These are phyloP conservation scores for Suillus subalutaceus DNA, from an alignment of 768 basidiomycete species.

Conservation along the genomic window DNA sequence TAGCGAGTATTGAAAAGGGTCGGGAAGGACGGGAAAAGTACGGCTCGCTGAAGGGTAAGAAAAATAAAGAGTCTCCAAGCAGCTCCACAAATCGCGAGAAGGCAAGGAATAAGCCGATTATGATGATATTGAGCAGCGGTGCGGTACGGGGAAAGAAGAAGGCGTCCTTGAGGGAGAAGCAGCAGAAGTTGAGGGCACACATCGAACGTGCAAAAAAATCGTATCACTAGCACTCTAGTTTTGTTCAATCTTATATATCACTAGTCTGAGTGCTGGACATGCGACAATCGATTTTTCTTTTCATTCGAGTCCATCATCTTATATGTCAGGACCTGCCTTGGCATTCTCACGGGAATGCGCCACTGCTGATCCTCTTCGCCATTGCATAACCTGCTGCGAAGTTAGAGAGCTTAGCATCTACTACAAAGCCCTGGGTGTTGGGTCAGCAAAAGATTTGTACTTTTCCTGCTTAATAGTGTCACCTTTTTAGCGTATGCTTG, in stretches of 20 bases:
- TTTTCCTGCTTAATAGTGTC: slow-evolving; percentile 6
- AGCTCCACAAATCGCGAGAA: slow-evolving; percentile 93
- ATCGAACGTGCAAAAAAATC: slow-evolving; percentile 69
- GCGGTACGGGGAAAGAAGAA: slow-evolving; percentile 85
- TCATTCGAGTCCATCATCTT: not conserved
- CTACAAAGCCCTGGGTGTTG: slow-evolving; percentile 52
- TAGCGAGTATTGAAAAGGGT: slow-evolving; percentile 90
- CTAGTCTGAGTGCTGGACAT: not conserved
- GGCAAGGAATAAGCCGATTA: slow-evolving; percentile 90
- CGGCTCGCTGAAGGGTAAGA: slow-evolving; percentile 89
- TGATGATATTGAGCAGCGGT: slow-evolving; percentile 85
- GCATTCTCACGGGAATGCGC: slow-evolving; percentile 22
- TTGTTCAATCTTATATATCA: not conserved
- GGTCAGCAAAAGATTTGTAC: slow-evolving; percentile 5
- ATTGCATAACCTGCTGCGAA: slow-evolving; percentile 73
- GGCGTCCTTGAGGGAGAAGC: slow-evolving; percentile 79
- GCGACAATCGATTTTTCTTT: not conserved
- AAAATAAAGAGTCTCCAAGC: slow-evolving; percentile 78
- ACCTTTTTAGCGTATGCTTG: slow-evolving; percentile 66
- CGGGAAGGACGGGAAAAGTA: slow-evolving; percentile 95
- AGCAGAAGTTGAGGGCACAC: slow-evolving; percentile 75
- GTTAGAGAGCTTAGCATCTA: slow-evolving; percentile 81
- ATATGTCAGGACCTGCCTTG: not conserved
- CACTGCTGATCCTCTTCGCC: slow-evolving; percentile 41
- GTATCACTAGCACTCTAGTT: slow-evolving; percentile 23